Base-by-base conservation (phyloP, 139 green algal species). In the Picochlorum sp. region DNA sequence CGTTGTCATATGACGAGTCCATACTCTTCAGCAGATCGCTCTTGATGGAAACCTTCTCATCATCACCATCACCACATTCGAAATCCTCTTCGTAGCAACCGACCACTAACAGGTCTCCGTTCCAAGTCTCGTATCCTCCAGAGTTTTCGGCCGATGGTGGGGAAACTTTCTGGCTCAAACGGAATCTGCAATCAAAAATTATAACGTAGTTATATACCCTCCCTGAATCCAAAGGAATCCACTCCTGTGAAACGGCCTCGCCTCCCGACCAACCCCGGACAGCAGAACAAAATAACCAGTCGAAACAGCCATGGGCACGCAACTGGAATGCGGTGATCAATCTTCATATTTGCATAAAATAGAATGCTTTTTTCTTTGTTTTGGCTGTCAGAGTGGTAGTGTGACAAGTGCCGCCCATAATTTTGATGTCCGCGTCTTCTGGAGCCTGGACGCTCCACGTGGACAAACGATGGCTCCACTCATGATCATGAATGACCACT, bases 81-180 rank as follows among this genome's bases (percentile, higher is more conserved):
- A 95, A 74, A 37, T 73, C 75, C 0, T 88, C 82, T 45, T 88
- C 82, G 13, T 69, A 82, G 16, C 88, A 79, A 6, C 77, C 87
- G 24, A 95, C 30, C 47, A 84, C 75, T 31, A 92, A 67, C 45
- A 95, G 67, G 26, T 92, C 87, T 8, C 79, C 84, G 8, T 73
- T 59, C 75, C 76, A 87, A 10, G 34, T 34, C 3, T 18, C 21
- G 10, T 47, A 20, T 18, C n/a, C 6, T 6, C 23, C 23, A 2
- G 31, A 13, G 6, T 7, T 23, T 7, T 7, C 9, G 13, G n/a
- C 14, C 15, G 31, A 67, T 34, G 4, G 54, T 23, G 1, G 66
- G 6, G 4, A 30, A 4, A 20, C 57, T 54, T 21, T n/a, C 9
- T 10, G 71, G 65, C 13, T 65, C 57, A 34, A 77, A 47, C 1